Evolutionary conservation across 208 protist genomes (phyloP).

Genomic region (Jaenimonas drosophilae): DNA sequence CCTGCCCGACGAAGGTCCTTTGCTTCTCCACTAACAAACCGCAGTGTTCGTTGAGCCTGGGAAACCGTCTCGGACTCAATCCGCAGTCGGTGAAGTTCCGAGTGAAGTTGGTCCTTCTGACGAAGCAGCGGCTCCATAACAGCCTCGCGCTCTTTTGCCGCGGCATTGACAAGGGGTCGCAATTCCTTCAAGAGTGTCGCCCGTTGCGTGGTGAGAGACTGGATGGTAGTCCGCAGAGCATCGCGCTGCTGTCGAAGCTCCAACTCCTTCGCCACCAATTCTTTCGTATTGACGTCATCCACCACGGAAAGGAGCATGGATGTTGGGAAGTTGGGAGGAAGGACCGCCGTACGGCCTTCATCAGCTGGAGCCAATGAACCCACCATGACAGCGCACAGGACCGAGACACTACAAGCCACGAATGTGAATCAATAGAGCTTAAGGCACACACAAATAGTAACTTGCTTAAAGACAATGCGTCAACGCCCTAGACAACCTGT

Average conservation of each 20-base stretch:
- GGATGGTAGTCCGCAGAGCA: constrained; percentile 5
- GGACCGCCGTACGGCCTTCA: no score
- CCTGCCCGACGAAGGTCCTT: constrained; percentile 2
- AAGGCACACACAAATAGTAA: no score
- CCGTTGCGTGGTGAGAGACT: constrained; percentile 5
- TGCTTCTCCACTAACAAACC: not conserved
- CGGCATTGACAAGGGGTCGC: not conserved
- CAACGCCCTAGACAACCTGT: no score
- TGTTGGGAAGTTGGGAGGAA: constrained; percentile 7
- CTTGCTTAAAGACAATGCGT: no score
- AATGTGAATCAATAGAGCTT: no score
- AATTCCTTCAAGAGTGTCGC: constrained; percentile 9
- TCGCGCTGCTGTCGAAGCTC: constrained; percentile 11
- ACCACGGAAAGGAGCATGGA: constrained; percentile 22
- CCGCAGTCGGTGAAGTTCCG: constrained; percentile 10
- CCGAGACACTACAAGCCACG: no score
- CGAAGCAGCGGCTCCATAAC: not conserved
- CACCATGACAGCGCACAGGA: no score
- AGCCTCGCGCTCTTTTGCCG: constrained; percentile 1
- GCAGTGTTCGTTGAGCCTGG: constrained; percentile 1
- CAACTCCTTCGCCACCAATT: constrained; percentile 13
- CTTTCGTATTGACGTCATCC: constrained; percentile 4
- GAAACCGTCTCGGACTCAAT: constrained; percentile 7
- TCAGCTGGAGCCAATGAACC: no score
- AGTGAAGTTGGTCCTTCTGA: constrained; percentile 6